Evolutionary conservation across 139 green algal genomes (phyloP), one percentile per base, ranked within the genome.

Genomic region (Eudorina sp.): DNA sequence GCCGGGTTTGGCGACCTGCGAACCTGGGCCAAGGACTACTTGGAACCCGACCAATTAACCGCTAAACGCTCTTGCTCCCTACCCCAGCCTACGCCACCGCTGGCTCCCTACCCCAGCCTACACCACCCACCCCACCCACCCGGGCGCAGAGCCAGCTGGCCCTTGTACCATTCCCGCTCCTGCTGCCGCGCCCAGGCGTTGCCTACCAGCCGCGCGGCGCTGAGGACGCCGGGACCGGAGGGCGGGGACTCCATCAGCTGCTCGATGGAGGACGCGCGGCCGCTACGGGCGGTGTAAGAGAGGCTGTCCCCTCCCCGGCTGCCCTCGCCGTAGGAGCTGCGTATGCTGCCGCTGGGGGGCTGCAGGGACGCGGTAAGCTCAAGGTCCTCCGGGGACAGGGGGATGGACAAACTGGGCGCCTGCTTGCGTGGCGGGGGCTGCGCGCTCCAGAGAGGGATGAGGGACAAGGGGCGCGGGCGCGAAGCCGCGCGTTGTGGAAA

Each of bases 131-230:
- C 43, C 55, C 72, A 51, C 78, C 3, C 60, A 86, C 80, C 58
- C 11, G 34, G 34, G 4, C 80, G 29, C 41, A 27, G 7, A n/a
- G 38, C 60, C 43, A 77, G 27, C 80, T 86, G 80, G 21, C 68
- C 80, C 6, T 43, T 60, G 60, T 66, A 77, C 80, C 80, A 86
- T 1, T 62, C 60, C 13, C 43, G 80, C 41, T 86, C 41, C 80
- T 86, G 80, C 80, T 62, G 60, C 60, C n/a, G 29, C 3, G 45
- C 60, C 80, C 80, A 86, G 16, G 27, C 16, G 7, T 29, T 34
- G 21, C 60, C 80, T 1, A 86, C 80, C 25, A n/a, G 3, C 19
- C 80, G 55, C 2, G 80, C 80, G 18, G 43, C 60, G 16, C 60
- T 34, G 25, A 62, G 46, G 16, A 76, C 45, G 43, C 2, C 23